These are phyloP conservation scores for Eucalyptus virginea DNA, from an alignment of 345 rosid genomes.

Conservation along the genomic window DNA sequence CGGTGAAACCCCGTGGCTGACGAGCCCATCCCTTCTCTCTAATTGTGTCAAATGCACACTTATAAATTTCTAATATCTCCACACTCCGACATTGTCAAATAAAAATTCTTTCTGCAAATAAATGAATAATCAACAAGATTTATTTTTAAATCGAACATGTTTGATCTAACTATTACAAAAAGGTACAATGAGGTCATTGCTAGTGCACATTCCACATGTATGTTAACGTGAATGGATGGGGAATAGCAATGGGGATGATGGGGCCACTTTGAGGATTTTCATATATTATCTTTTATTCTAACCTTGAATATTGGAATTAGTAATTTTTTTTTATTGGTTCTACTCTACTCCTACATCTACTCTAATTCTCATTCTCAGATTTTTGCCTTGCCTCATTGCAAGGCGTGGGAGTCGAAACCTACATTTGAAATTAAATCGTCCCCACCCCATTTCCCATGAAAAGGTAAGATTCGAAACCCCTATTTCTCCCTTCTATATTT, in stretches of 20 bases:
- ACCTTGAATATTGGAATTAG: not conserved
- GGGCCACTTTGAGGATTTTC: not conserved
- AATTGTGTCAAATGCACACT: not conserved
- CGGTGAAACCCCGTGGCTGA: not conserved
- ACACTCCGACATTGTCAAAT: not conserved
- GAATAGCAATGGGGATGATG: not conserved
- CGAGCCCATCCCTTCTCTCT: not conserved
- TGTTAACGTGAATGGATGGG: not conserved
- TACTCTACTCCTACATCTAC: accelerated
- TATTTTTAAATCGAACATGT: not conserved
- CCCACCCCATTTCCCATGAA: accelerated
- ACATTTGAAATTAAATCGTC: accelerated
- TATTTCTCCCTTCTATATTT: no score
- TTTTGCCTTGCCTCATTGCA: accelerated
- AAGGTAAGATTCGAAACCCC: accelerated
- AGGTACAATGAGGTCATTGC: not conserved
- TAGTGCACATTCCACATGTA: not conserved
- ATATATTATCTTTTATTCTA: not conserved
- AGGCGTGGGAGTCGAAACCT: accelerated
- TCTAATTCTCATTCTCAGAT: no score
- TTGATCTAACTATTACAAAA: not conserved
- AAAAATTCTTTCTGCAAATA: not conserved
- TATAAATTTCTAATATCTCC: not conserved
- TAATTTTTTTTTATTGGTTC: no score
- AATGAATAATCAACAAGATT: not conserved